A percentile compares a stretch with the other conserved stretches of the same genome.
Evolutionary conservation across 257 asterid genomes (phyloP).

Genomic region (Scutellaria galericulata): DNA sequence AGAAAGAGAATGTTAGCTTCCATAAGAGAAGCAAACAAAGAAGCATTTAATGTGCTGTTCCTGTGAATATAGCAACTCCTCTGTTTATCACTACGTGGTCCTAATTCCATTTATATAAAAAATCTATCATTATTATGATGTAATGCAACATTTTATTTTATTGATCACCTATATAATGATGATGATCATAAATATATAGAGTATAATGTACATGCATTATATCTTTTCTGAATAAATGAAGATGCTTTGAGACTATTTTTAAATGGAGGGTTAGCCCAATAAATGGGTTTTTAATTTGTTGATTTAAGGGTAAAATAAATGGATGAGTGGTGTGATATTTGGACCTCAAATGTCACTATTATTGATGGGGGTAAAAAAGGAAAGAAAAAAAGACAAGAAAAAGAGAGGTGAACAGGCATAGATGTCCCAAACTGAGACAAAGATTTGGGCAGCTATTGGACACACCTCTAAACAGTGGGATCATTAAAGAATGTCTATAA

Average conservation of each 20-base stretch:
- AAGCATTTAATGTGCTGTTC: constrained; percentile 36
- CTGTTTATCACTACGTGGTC: constrained; percentile 38
- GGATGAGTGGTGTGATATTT: constrained; percentile 19
- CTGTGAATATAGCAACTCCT: constrained; percentile 23
- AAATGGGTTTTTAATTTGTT: no score
- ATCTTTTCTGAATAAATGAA: no score
- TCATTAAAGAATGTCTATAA: not conserved
- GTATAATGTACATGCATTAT: no score
- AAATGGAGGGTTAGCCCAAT: no score
- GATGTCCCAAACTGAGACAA: constrained; percentile 22
- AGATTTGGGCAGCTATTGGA: constrained; percentile 30
- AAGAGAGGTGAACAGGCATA: not conserved
- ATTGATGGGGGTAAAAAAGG: constrained; percentile 7
- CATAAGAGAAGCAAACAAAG: constrained; percentile 34
- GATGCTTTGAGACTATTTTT: no score
- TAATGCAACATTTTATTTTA: no score
- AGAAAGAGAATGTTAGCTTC: constrained; percentile 44
- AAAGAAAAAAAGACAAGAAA: constrained; percentile 27
- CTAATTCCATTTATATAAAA: constrained; percentile 35
- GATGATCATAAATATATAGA: no score
- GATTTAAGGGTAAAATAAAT: constrained; percentile 1
- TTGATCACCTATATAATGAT: no score
- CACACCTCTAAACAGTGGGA: not conserved
- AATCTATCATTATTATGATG: not conserved
- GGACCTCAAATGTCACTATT: constrained; percentile 40